Base-by-base conservation (phyloP, 2,329 filamentous ascomycete genomes). In the Chaetomiaceae sp. region DNA sequence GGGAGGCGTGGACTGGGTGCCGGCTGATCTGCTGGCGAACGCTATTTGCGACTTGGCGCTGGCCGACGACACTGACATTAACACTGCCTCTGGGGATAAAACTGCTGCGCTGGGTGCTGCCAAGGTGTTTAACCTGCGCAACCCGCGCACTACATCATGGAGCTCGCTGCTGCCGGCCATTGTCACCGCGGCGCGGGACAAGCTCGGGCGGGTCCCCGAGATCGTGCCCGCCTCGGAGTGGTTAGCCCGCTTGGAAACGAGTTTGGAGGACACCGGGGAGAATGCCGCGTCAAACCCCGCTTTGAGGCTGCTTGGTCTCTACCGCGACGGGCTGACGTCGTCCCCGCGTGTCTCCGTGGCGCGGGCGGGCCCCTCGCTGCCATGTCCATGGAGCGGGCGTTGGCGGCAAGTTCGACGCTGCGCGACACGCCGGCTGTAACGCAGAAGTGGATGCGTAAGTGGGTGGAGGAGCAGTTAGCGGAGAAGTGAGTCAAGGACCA, bases 381-480 rank as follows among this genome's bases (percentile, higher is more conserved):
- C 11, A 29, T 44, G 34, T 19, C 34, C 24, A 15, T 44, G 17
- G 15, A 38, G 22, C 24, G 19, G 11, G 42, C 34, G 10, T 24
- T 44, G 17, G 42, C 24, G 9, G 24, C 42, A 12, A 44, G 34
- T 20, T 12, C 34, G 17, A 22, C 42, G 22, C 39, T 42, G 18
- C 29, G 35, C 12, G 18, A 38, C 18, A 30, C 32, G 22, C 34
- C 22, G 11, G 14, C 42, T 6, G 42, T 44, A 12, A 18, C 17
- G 20, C 30, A 2, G 4, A 34, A 32, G 8, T 44, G 34, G 42
- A 44, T 44, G 42, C 33, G 42, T 14, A 44, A 44, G 24, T n/a
- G 42, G 37, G 32, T 35, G 18, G 36, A 34, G 17, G 26, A 17
- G 10, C n/a, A 33, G 19, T 9, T 35, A 11, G 32, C 32, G 11